Evolutionary conservation across 345 rosid species (phyloP), one percentile per base, ranked within the genome.

Genomic region (Draba incana): DNA sequence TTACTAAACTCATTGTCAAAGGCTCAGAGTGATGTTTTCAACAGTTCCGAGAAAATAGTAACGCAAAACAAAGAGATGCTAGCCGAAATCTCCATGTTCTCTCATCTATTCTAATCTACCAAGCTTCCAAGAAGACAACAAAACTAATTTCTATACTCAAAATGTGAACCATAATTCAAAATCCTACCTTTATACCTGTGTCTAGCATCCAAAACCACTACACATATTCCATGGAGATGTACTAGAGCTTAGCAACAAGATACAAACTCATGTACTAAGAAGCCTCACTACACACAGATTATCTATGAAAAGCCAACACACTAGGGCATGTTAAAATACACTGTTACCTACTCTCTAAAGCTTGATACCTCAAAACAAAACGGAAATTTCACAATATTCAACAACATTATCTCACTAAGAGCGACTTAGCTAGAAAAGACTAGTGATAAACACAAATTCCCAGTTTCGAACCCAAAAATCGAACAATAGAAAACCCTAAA

Each of bases 321-420:
- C 20, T 20, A 20, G 1, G 20, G 20, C 20, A 20, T 20, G 20
- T 28, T 28, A 31, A 31, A 4, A 31, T 28, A 28, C 5, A 4
- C 31, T 1, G 35, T 31, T 31, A 31, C 35, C 35, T 31, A 31
- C 35, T 31, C 35, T 3, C 35, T 31, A 5, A 31, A 31, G 7
- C 35, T 31, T 31, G 35, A 31, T 31, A 31, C 35, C 35, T 31
- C 35, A 31, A 31, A 31, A 31, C 35, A 31, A 31, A 25, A 41
- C 28, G 28, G 55, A 50, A 13, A 0, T 8, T 8, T 15, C 35
- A 59, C 41, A 57, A 35, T 24, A 2, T 16, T 44, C 12, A 49
- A 59, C 66, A 69, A 59, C 51, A 51, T 42, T 13, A 70, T n/a
- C 67, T 11, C 43, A 53, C 13, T 45, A 62, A 49, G 12, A 46